Conservation (phyloP, 768 basidiomycete genomes). For the Naematelia aurantialba region DNA sequence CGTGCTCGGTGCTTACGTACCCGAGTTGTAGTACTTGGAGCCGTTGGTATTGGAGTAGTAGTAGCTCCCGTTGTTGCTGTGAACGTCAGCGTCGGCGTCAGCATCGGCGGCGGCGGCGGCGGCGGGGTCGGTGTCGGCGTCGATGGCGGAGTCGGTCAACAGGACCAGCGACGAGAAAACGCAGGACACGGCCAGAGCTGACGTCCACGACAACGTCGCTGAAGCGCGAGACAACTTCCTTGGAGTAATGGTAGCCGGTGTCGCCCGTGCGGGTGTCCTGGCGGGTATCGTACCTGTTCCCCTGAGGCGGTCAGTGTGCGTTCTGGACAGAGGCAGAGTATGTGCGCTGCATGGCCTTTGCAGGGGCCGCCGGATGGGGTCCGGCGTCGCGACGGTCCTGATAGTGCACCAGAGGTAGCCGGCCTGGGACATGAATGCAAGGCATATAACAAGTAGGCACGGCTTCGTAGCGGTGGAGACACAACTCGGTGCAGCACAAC, state of each 20-base stretch:
- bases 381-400: too few species aligned
- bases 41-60: conserved; percentile 22
- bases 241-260: conserved; percentile 21
- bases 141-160: neutral
- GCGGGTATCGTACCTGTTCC: conserved; percentile 16
- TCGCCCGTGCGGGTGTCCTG: conserved; percentile 3
- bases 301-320: neutral
- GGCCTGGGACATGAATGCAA: too few species aligned
- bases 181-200: neutral
- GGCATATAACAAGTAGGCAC: too few species aligned
- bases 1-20: too few species aligned
- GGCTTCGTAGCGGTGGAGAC: too few species aligned
- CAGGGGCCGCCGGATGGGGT: too few species aligned
- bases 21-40: conserved; percentile 20
- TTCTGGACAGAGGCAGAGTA: neutral
- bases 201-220: too few species aligned
- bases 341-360: too few species aligned
- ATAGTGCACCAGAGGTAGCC: too few species aligned
- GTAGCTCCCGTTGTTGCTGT: conserved; percentile 9
- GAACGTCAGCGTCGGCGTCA: neutral
- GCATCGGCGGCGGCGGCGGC: neutral
- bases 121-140: neutral
- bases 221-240: too few species aligned
- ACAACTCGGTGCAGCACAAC: too few species aligned
- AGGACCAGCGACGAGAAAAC: too few species aligned